Conservation (phyloP, 176 grass and related monocot species). For the Eragrostis curvula region DNA sequence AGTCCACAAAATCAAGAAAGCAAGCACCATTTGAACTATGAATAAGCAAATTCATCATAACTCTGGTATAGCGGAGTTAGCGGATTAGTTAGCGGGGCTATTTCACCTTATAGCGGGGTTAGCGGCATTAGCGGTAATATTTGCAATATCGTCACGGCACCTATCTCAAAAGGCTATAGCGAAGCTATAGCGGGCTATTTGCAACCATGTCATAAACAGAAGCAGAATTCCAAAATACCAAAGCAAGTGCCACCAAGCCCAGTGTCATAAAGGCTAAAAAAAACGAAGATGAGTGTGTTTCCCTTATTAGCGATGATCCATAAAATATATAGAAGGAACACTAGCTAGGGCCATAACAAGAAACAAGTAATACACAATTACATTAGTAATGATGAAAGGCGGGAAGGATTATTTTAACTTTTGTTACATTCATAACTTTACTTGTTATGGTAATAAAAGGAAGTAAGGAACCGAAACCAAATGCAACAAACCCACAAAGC, state of each 20-base stretch:
- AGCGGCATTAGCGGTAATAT: too few species aligned
- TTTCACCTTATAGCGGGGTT: too few species aligned
- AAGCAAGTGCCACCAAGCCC: not conserved
- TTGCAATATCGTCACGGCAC: too few species aligned
- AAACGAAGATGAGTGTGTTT: slow-evolving; percentile 28
- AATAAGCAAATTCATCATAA: too few species aligned
- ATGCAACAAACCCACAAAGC: slow-evolving; percentile 15
- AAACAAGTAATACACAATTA: slow-evolving; percentile 9
- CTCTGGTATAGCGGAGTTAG: too few species aligned
- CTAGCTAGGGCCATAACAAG: not conserved
- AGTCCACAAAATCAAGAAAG: too few species aligned
- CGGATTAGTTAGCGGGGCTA: too few species aligned
- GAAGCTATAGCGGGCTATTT: too few species aligned
- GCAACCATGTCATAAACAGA: too few species aligned
- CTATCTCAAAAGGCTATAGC: too few species aligned
- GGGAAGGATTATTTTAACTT: slow-evolving; percentile 14
- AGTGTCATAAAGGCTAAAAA: slow-evolving; percentile 18
- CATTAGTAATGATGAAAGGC: slow-evolving; percentile 7
- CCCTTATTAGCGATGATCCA: not conserved
- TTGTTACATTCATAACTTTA: not conserved
- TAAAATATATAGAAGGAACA: slow-evolving; percentile 13
- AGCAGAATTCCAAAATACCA: not conserved
- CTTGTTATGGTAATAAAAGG: slow-evolving; percentile 6
- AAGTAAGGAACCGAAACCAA: slow-evolving; percentile 30
- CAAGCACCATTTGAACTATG: too few species aligned